A percentile compares a stretch with the other conserved stretches of the same genome.
phyloP scores from a whole-genome alignment of 306 rosid genomes.

The Trichosanthes truncata region DNA sequence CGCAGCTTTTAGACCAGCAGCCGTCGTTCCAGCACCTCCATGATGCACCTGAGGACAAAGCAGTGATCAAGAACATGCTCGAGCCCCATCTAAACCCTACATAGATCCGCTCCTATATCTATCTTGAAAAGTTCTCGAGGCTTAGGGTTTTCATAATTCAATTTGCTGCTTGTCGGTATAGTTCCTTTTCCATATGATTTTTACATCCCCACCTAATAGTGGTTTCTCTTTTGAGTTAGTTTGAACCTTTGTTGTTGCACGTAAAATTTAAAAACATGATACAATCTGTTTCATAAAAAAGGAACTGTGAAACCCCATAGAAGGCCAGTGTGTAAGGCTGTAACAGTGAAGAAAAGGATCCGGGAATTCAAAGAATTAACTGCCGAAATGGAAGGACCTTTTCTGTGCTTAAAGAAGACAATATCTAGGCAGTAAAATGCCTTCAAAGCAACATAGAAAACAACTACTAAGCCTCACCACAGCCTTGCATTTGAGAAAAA shows the following conservation, averaged over 20 bases:
- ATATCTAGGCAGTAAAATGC: background rate
- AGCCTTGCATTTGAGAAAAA: constrained; percentile 89
- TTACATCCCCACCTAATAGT: background rate
- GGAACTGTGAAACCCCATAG: background rate
- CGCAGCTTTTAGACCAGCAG: constrained; percentile 94
- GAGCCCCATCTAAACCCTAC: background rate
- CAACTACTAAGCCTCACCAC: constrained; percentile 55
- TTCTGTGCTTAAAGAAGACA: background rate
- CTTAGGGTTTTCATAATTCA: background rate
- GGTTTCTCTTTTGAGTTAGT: background rate
- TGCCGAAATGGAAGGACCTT: background rate
- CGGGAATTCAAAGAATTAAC: background rate
- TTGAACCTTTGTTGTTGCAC: background rate
- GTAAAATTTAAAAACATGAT: background rate
- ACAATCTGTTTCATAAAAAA: background rate
- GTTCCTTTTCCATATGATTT: background rate
- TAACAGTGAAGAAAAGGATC: background rate
- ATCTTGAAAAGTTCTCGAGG: background rate
- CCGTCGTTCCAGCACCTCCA: constrained; percentile 99
- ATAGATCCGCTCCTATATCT: background rate
- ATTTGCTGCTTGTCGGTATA: background rate
- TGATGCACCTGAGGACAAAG: constrained; percentile 67
- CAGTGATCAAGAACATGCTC: background rate
- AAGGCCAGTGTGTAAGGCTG: background rate
- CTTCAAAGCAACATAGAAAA: background rate